Conservation (phyloP, 1,284 basidiomycete genomes). For the Boletellus sp. region DNA sequence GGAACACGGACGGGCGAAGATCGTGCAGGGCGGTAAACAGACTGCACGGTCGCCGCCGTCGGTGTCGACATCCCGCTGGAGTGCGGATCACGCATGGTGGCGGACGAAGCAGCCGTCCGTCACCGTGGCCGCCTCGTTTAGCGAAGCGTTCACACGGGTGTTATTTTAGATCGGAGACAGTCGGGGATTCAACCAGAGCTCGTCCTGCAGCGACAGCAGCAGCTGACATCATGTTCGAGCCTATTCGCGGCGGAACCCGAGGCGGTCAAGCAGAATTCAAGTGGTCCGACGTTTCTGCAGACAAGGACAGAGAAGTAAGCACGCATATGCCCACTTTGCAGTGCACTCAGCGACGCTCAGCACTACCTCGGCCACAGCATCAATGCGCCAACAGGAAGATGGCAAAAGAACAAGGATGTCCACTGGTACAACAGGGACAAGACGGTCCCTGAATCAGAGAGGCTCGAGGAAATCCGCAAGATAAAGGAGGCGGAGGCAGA, state of each 20-base stretch:
- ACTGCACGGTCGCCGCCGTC: constrained; percentile 1
- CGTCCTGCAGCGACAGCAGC: background rate
- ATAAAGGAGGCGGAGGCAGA: constrained; percentile 87
- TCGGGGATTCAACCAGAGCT: constrained; percentile 14
- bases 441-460: constrained; percentile 42
- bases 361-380: constrained; percentile 90
- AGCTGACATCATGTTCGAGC: constrained; percentile 64
- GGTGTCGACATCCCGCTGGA: constrained; percentile 20
- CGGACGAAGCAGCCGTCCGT: background rate
- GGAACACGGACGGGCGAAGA: no score
- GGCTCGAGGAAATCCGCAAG: constrained; percentile 68
- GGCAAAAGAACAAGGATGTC: constrained; percentile 94
- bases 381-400: constrained; percentile 88
- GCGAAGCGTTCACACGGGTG: no score
- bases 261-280: constrained; percentile 91
- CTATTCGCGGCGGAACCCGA: constrained; percentile 79
- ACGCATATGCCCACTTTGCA: background rate
- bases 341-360: constrained; percentile 36
- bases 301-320: constrained; percentile 85
- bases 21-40: no score
- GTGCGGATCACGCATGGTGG: constrained; percentile 20
- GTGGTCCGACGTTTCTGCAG: constrained; percentile 85
- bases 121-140: no score
- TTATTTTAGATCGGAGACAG: constrained; percentile 20
- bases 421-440: constrained; percentile 86